phyloP scores from a whole-genome alignment of 768 basidiomycete species.

The Myochromella boudieri region DNA sequence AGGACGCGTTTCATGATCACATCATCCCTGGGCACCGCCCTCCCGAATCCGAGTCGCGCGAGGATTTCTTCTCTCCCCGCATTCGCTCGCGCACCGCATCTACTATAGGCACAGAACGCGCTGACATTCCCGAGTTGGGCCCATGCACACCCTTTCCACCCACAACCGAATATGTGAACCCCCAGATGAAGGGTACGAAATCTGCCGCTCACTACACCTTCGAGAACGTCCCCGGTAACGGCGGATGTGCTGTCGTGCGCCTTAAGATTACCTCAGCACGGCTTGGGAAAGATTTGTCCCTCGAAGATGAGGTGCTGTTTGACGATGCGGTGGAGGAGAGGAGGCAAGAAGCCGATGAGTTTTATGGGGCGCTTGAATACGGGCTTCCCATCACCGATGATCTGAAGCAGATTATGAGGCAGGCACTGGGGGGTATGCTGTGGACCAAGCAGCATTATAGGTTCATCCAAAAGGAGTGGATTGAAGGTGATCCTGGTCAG shows the following conservation, averaged over 20 bases:
- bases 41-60: slow-evolving; percentile 39
- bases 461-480: slow-evolving; percentile 96
- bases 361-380: slow-evolving; percentile 78
- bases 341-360: slow-evolving; percentile 93
- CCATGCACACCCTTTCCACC: slow-evolving; percentile 61
- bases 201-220: slow-evolving; percentile 91
- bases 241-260: slow-evolving; percentile 94
- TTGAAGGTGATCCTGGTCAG: slow-evolving; percentile 93
- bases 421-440: slow-evolving; percentile 94
- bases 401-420: slow-evolving; percentile 93
- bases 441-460: slow-evolving; percentile 99
- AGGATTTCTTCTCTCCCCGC: slow-evolving; percentile 47
- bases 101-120: slow-evolving; percentile 34
- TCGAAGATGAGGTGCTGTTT: slow-evolving; percentile 87
- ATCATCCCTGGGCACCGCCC: slow-evolving; percentile 87
- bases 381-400: slow-evolving; percentile 92
- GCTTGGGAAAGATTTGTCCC: slow-evolving; percentile 71
- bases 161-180: slow-evolving; percentile 72
- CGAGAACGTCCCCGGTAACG: slow-evolving; percentile 80
- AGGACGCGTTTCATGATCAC: slow-evolving; percentile 98
- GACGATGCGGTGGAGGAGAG: slow-evolving; percentile 90
- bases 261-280: slow-evolving; percentile 84
- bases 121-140: slow-evolving; percentile 48
- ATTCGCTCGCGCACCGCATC: slow-evolving; percentile 53
- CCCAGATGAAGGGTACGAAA: slow-evolving; percentile 87